Base-by-base conservation (phyloP, 257 asterid genomes). In the Forsythia viridissima region DNA sequence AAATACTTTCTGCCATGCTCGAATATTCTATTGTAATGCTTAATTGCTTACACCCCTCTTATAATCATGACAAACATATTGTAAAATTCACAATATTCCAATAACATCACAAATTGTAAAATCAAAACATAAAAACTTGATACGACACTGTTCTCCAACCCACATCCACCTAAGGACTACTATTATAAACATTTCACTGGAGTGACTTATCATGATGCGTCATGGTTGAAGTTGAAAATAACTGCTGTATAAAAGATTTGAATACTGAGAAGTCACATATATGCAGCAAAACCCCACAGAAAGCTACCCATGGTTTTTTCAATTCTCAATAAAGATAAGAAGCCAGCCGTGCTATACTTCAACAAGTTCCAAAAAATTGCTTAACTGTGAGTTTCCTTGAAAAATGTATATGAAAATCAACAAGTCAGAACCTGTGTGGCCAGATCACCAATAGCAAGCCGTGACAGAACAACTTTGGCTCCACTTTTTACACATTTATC, bases 371-470 rank as follows among this genome's bases (percentile, higher is more conserved):
- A 46, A 46, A 18, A 46, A 46, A 46, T 13, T 13, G 55, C 55
- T 46, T 13, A 13, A 13, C 15, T 48, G n/a, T 13, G 6, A 15
- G 4, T 48, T 48, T 48, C n/a, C 15, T 13, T 48, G n/a, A 0
- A 46, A 46, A 46, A 3, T 13, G 57, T 13, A 48, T 13, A 48
- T 15, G n/a, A 48, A 48, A 13, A 13, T 48, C n/a, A 48, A 48
- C 2, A 0, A 48, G 18, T 48, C 57, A 48, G n/a, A 18, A 93
- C 98, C 96, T 93, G 98, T 78, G 98, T 93, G 39, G 87, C 98
- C 75, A 93, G 90, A 85, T 93, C 98, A 80, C 98, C 98, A 76
- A 93, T 93, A 76, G 97, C 98, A 77, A 93, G 94, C 73, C 98
- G 91, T 39, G 98, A 93, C 86, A 89, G 71, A 83, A 93, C 94